Percentiles rank a stretch among this genome's conserved stretches.
Conservation (phyloP, 139 green algal genomes). For the Edaphochlamys debaryana region DNA sequence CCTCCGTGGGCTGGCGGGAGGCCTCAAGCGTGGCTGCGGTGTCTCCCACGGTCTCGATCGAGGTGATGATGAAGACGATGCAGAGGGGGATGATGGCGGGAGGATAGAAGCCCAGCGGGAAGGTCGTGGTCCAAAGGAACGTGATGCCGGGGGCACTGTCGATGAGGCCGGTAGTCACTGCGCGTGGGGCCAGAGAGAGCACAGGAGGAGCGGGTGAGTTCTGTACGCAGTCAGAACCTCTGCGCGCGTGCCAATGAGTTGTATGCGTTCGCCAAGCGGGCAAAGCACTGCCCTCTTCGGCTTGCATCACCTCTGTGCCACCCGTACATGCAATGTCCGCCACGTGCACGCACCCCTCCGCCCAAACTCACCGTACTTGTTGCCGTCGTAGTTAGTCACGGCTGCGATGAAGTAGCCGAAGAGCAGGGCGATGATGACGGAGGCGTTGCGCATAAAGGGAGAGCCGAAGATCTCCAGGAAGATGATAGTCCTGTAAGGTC, state of each 20-base stretch:
- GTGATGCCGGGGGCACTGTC: slow-evolving; percentile 67
- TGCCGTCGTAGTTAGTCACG: slow-evolving; percentile 53
- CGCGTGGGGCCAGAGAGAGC: neutral
- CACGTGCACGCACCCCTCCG: too few relatives aligned
- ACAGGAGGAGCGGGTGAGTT: too few relatives aligned
- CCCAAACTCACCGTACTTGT: slow-evolving; percentile 48
- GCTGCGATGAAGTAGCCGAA: slow-evolving; percentile 65
- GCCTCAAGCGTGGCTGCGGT: slow-evolving; percentile 79
- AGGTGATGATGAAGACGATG: slow-evolving; percentile 55
- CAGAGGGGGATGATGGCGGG: slow-evolving; percentile 58
- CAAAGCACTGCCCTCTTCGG: too few relatives aligned
- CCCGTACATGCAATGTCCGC: too few relatives aligned
- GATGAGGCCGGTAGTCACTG: slow-evolving; percentile 51
- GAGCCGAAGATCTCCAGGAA: too few relatives aligned
- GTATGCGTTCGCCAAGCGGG: too few relatives aligned
- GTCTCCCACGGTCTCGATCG: slow-evolving; percentile 81
- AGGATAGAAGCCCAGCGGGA: slow-evolving; percentile 67
- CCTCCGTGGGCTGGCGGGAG: slow-evolving; percentile 50
- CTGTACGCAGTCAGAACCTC: too few relatives aligned
- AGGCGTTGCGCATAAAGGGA: slow-evolving; percentile 80
- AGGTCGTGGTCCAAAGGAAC: slow-evolving; percentile 84
- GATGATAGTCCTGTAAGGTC: too few relatives aligned
- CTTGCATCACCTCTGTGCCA: too few relatives aligned
- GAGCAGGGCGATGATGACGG: slow-evolving; percentile 64
- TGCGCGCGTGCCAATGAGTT: too few relatives aligned